These are phyloP conservation scores for Sphagnum contortum DNA, from an alignment of 225 moss, liverwort and hornwort species.

Conservation along the genomic window DNA sequence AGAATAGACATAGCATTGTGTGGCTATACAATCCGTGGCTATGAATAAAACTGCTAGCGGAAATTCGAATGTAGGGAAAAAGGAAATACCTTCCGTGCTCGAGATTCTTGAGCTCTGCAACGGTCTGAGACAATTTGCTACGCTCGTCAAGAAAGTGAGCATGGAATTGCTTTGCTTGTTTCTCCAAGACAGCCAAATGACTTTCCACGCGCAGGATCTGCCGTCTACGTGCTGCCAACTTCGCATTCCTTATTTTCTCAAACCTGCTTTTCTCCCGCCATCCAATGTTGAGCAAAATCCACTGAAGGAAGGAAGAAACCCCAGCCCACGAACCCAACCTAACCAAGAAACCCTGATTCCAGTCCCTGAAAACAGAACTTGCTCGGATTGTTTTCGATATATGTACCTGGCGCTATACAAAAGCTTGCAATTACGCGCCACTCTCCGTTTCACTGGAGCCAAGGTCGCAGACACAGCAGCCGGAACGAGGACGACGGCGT, in stretches of 20 bases:
- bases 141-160: slow-evolving; percentile 23
- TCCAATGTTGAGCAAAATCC: neutral
- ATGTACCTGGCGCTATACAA: slow-evolving; percentile 25
- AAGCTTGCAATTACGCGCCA: slow-evolving; percentile 12
- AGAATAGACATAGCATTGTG: too few relatives aligned
- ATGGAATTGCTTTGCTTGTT: slow-evolving; percentile 20
- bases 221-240: slow-evolving; percentile 39
- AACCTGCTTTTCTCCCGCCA: slow-evolving; percentile 16
- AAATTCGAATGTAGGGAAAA: too few relatives aligned
- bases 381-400: too few relatives aligned
- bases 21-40: too few relatives aligned
- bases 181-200: slow-evolving; percentile 19
- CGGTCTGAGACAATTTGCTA: slow-evolving; percentile 16
- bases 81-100: slow-evolving; percentile 26
- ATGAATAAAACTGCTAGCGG: too few relatives aligned
- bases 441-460: neutral
- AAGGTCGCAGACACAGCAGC: too few relatives aligned
- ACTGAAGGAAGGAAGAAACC: too few relatives aligned
- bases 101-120: slow-evolving; percentile 22
- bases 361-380: too few relatives aligned
- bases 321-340: too few relatives aligned
- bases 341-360: too few relatives aligned
- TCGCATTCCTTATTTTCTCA: slow-evolving; percentile 35
- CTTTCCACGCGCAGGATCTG: slow-evolving; percentile 37
- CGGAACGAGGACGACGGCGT: neutral